Evolutionary conservation across 2,329 filamentous ascomycete species (phyloP).

Genomic region (Xylogone sp.): DNA sequence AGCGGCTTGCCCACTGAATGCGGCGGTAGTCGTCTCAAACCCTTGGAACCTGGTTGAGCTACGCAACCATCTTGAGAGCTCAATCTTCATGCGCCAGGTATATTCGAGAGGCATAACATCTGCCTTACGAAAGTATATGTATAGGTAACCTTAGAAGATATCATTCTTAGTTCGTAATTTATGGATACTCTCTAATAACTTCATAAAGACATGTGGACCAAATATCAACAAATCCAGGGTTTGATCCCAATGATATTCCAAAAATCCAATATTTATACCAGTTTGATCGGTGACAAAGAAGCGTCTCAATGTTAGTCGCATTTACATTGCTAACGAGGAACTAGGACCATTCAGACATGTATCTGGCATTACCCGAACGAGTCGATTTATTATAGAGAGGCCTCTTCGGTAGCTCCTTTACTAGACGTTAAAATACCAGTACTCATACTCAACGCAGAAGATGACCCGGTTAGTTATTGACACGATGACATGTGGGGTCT

Average conservation of each 20-base stretch:
- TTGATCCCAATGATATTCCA: constrained; percentile 49
- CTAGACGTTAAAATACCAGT: constrained; percentile 55
- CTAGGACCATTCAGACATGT: constrained; percentile 41
- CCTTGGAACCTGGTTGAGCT: constrained; percentile 72
- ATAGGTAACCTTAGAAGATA: constrained; percentile 57
- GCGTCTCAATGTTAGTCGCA: constrained; percentile 45
- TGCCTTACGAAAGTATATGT: constrained; percentile 65
- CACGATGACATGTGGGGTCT: no score
- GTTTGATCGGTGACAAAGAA: constrained; percentile 32
- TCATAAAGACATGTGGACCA: constrained; percentile 47
- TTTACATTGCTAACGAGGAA: constrained; percentile 50
- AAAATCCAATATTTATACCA: neutral
- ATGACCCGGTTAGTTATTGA: constrained; percentile 53
- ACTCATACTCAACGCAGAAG: constrained; percentile 56
- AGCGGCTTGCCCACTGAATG: constrained; percentile 59
- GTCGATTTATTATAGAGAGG: constrained; percentile 63
- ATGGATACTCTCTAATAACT: neutral
- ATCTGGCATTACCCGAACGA: constrained; percentile 62
- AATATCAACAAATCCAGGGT: constrained; percentile 86
- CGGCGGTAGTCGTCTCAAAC: constrained; percentile 62
- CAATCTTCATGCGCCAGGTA: constrained; percentile 59
- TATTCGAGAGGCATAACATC: constrained; percentile 62
- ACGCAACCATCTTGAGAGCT: constrained; percentile 56
- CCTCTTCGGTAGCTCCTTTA: constrained; percentile 53
- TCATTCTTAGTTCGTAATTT: no score